These are phyloP conservation scores for Globisporangium abappressorium DNA, from an alignment of 352 stramenopile genomes.

Conservation along the genomic window DNA sequence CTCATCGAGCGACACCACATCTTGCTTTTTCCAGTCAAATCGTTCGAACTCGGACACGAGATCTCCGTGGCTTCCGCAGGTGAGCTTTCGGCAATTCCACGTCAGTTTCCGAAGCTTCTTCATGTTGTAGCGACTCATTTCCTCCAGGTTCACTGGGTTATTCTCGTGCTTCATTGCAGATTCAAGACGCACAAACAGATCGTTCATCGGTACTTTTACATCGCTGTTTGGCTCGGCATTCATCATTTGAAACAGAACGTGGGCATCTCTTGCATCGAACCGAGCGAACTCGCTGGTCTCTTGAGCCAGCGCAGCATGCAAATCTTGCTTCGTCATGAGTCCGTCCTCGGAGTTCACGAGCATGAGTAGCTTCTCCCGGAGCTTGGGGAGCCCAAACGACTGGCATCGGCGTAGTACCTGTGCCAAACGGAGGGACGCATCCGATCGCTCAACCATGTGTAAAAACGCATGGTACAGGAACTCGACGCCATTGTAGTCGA, in stretches of 20 bases:
- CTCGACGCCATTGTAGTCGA: conserved; percentile 45
- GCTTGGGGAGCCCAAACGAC: conserved; percentile 31
- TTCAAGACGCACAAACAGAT: conserved; percentile 36
- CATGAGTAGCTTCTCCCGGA: conserved; percentile 41
- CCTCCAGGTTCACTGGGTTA: conserved; percentile 7
- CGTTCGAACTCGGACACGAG: conserved; percentile 55
- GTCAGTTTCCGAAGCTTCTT: conserved; percentile 43
- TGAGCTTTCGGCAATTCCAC: conserved; percentile 47
- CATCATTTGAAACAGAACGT: conserved; percentile 36
- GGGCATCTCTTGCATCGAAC: conserved; percentile 40
- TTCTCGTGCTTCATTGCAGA: conserved; percentile 18
- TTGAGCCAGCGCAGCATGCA: conserved; percentile 41
- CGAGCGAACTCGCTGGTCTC: conserved; percentile 19
- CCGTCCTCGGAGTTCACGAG: conserved; percentile 38
- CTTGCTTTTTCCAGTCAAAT: conserved; percentile 59
- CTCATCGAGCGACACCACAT: conserved; percentile 40
- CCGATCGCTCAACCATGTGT: conserved; percentile 28
- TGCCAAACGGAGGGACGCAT: conserved; percentile 20
- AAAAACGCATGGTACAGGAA: conserved; percentile 55
- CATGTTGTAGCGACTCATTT: conserved; percentile 43
- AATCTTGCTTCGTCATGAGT: conserved; percentile 32
- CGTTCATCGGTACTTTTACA: conserved; percentile 30
- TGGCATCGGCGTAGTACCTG: conserved; percentile 31
- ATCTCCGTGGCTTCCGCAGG: conserved; percentile 28
- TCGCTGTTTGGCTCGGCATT: conserved; percentile 7